These are phyloP conservation scores for Diaporthe caulivora DNA, from an alignment of 2,329 filamentous ascomycete species.

Conservation along the genomic window DNA sequence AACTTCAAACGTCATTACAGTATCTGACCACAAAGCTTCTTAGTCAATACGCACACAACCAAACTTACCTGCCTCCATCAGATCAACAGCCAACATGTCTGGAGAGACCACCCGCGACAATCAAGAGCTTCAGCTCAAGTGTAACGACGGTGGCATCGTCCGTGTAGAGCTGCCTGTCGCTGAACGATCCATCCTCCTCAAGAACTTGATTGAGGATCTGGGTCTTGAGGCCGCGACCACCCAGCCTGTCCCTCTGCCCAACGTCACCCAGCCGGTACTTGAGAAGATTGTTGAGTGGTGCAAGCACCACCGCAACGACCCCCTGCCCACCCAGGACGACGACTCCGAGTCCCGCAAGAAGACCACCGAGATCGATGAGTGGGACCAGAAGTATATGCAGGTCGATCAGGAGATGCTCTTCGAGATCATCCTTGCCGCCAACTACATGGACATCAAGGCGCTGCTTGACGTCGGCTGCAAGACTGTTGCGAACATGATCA, in stretches of 20 bases:
- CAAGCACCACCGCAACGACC: constrained; percentile 92
- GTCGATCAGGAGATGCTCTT: constrained; percentile 99
- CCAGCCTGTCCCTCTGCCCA: constrained; percentile 89
- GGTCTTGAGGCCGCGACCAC: constrained; percentile 70
- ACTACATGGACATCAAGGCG: constrained; percentile 99
- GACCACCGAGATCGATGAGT: constrained; percentile 98
- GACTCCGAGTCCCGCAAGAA: constrained; percentile 96
- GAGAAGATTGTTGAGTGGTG: constrained; percentile 99
- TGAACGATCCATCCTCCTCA: constrained; percentile 94
- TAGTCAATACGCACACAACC: constrained; percentile 3
- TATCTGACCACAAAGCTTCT: constrained; percentile 20
- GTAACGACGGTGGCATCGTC: constrained; percentile 63
- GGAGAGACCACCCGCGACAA: constrained; percentile 39
- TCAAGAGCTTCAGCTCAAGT: constrained; percentile 59
- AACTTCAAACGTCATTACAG: constrained; percentile 12
- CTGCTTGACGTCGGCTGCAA: constrained; percentile 98
- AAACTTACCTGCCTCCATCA: constrained; percentile 41
- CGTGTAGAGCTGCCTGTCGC: constrained; percentile 81
- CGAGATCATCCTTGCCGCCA: constrained; percentile 97
- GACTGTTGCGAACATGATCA: constrained; percentile 99
- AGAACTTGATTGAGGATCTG: constrained; percentile 97
- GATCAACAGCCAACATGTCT: constrained; percentile 46
- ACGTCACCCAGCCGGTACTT: constrained; percentile 91
- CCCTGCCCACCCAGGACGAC: constrained; percentile 84
- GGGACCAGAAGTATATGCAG: constrained; percentile 99